A percentile compares a stretch with the other conserved stretches of the same genome.
These are phyloP conservation scores for Oryza longistaminata DNA, from an alignment of 176 grass and related monocot species.

Conservation along the genomic window DNA sequence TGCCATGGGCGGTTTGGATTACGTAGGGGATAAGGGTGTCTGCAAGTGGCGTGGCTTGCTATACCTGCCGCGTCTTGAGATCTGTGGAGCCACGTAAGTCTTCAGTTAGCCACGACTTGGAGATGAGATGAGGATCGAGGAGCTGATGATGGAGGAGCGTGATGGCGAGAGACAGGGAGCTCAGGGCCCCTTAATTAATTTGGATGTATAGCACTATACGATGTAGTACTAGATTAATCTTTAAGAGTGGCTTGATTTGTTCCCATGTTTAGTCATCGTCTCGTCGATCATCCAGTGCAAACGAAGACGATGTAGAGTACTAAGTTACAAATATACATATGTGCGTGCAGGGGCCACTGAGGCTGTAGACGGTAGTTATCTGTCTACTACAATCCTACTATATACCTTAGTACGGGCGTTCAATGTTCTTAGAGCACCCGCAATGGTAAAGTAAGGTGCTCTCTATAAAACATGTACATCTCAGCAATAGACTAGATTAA, in stretches of 20 bases:
- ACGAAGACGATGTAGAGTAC: not conserved
- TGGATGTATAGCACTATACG: not conserved
- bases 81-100: not conserved
- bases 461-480: no score
- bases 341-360: not conserved
- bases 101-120: not conserved
- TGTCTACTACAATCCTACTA: no score
- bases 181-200: not conserved
- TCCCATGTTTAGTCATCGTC: not conserved
- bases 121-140: constrained; percentile 18
- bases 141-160: not conserved
- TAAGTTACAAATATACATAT: not conserved
- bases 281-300: not conserved
- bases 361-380: no score
- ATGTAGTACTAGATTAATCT: not conserved
- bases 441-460: no score
- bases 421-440: no score
- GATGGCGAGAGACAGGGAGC: not conserved
- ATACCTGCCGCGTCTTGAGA: not conserved
- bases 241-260: not conserved
- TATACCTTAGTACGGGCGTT: not conserved
- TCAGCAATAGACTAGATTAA: no score
- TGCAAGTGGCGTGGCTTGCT: not conserved
- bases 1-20: not conserved
- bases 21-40: constrained; percentile 14